phyloP scores from a whole-genome alignment of 2,329 filamentous ascomycete genomes.

The Dothistroma pini region DNA sequence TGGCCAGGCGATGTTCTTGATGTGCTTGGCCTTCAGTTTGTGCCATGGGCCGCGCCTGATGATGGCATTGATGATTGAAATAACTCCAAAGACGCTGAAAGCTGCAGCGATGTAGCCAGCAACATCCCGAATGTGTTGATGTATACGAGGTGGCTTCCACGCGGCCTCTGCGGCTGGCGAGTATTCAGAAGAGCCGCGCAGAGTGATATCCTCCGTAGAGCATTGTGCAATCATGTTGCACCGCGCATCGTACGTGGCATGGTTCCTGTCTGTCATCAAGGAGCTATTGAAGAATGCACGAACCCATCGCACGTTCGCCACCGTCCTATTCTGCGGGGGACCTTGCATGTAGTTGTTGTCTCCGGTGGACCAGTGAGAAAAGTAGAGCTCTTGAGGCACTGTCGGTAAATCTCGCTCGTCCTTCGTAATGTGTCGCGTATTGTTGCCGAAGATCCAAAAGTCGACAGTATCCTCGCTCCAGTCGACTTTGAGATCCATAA shows the following conservation, averaged over 20 bases:
- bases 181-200: slow-evolving; percentile 27
- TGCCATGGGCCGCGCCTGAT: slow-evolving; percentile 28
- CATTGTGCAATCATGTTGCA: slow-evolving; percentile 20
- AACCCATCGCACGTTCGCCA: slow-evolving; percentile 45
- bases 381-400: slow-evolving; percentile 42
- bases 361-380: slow-evolving; percentile 50
- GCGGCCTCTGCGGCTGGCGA: slow-evolving; percentile 14
- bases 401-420: slow-evolving; percentile 38
- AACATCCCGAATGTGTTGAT: slow-evolving; percentile 19
- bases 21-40: slow-evolving; percentile 20
- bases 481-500: slow-evolving; percentile 46
- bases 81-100: slow-evolving; percentile 28
- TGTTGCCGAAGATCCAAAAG: slow-evolving; percentile 40
- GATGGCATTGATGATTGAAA: slow-evolving; percentile 28
- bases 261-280: slow-evolving; percentile 32
- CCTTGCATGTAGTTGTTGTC: slow-evolving; percentile 45
- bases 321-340: slow-evolving; percentile 40
- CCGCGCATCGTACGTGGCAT: slow-evolving; percentile 15
- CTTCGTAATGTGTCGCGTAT: slow-evolving; percentile 28
- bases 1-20: slow-evolving; percentile 13
- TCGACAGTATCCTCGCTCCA: slow-evolving; percentile 45
- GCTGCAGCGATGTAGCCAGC: slow-evolving; percentile 29
- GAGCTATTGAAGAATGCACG: slow-evolving; percentile 52
- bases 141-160: slow-evolving; percentile 17
- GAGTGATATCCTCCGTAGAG: slow-evolving; percentile 28